A percentile compares a stretch with the other conserved stretches of the same genome.
These are phyloP conservation scores for Solanum hybrid DNA, from an alignment of 305 asterid genomes.

Conservation along the genomic window DNA sequence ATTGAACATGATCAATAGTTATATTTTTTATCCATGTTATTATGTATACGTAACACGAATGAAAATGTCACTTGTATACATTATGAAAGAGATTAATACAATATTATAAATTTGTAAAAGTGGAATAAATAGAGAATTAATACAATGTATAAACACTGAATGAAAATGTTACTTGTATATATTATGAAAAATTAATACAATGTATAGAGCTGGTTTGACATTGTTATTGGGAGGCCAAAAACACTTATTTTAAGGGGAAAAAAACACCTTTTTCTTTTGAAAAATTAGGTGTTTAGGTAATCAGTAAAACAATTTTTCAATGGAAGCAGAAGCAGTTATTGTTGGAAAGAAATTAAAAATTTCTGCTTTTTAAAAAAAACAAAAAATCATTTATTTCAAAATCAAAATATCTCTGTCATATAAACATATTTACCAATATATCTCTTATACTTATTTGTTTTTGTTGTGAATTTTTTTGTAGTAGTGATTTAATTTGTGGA, in stretches of 20 bases:
- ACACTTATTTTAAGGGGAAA: not conserved
- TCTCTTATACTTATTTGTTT: not conserved
- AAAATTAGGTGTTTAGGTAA: no score
- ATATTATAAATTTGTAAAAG: no score
- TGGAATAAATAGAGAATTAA: no score
- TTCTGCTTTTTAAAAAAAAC: not conserved
- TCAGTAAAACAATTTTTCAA: no score
- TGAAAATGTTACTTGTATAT: no score
- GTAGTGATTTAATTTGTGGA: not conserved
- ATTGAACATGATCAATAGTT: not conserved
- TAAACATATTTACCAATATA: not conserved
- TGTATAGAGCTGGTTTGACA: not conserved
- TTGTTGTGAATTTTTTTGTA: not conserved
- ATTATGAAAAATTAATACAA: not conserved
- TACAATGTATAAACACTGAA: no score
- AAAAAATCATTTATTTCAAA: not conserved
- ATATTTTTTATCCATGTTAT: not conserved
- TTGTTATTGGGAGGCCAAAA: not conserved
- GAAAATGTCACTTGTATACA: not conserved
- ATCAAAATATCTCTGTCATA: not conserved
- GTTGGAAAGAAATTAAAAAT: no score
- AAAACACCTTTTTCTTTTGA: no score
- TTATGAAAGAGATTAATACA: no score
- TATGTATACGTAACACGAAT: not conserved
- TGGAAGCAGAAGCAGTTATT: no score